Conservation (phyloP, 2,329 filamentous ascomycete species). For the Alternaria arbusti region DNA sequence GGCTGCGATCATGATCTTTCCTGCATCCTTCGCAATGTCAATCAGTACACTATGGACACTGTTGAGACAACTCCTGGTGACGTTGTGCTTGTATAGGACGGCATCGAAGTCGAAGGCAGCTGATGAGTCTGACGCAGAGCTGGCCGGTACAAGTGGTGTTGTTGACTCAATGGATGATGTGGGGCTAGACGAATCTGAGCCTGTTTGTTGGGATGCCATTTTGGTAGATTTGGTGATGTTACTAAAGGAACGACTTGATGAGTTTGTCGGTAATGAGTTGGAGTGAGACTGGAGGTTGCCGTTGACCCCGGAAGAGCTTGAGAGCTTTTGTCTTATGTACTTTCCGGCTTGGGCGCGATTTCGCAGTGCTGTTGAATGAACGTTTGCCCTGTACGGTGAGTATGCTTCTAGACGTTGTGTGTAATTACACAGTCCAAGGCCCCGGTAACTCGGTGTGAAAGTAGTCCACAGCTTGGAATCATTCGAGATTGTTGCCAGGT, state of each 20-base stretch:
- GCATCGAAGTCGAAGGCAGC: slow-evolving; percentile 19
- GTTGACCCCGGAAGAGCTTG: neutral
- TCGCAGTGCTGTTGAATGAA: neutral
- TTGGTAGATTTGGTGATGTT: neutral
- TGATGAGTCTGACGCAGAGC: slow-evolving; percentile 7
- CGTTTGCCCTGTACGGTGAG: neutral
- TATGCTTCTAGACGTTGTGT: neutral
- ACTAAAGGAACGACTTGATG: neutral
- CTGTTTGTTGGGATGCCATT: neutral
- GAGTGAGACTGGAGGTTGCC: neutral
- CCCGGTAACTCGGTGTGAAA: neutral
- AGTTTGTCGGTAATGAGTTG: neutral
- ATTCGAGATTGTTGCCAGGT: neutral
- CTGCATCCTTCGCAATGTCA: slow-evolving; percentile 35
- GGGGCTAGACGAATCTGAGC: neutral
- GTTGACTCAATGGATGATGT: neutral
- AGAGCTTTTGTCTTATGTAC: neutral
- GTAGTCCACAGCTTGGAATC: neutral
- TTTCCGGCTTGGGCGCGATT: neutral
- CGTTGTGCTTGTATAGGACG: slow-evolving; percentile 22
- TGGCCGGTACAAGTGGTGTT: slow-evolving; percentile 2
- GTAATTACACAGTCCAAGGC: neutral
- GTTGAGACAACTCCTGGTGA: slow-evolving; percentile 18
- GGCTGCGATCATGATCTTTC: slow-evolving; percentile 43
- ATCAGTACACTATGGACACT: slow-evolving; percentile 28